These are phyloP conservation scores for Neonectria coccinea DNA, from an alignment of 2,329 filamentous ascomycete genomes.

Conservation along the genomic window DNA sequence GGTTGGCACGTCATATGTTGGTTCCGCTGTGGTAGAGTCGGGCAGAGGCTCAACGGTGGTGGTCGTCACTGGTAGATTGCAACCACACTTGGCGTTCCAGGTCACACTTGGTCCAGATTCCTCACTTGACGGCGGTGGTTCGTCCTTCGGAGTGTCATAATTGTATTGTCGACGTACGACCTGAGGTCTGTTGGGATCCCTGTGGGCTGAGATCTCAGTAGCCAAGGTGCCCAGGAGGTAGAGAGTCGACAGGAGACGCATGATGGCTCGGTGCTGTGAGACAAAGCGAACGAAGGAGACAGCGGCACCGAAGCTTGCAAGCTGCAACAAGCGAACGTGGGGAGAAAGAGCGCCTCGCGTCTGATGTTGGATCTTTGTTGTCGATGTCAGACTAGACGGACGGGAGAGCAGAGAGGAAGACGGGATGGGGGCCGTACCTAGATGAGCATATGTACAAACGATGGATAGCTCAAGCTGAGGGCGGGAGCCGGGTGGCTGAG, in stretches of 20 bases:
- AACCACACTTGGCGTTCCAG: neutral
- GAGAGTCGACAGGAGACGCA: constrained; percentile 41
- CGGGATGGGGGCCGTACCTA: constrained; percentile 15
- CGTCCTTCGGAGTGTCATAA: neutral
- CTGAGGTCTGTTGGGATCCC: constrained; percentile 23
- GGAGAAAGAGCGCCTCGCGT: constrained; percentile 30
- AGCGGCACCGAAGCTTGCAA: constrained; percentile 19
- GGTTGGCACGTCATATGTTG: neutral
- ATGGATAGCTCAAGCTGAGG: constrained; percentile 24
- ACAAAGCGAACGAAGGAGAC: constrained; percentile 28
- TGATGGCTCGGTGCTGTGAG: constrained; percentile 26
- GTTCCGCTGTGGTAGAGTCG: neutral
- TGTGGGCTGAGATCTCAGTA: constrained; percentile 29
- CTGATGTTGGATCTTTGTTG: constrained; percentile 18
- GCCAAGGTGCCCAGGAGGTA: constrained; percentile 38
- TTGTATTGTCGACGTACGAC: neutral
- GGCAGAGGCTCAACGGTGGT: neutral
- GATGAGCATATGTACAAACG: constrained; percentile 38
- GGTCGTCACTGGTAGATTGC: neutral
- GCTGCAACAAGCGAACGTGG: constrained; percentile 34
- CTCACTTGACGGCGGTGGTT: neutral
- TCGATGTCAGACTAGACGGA: constrained; percentile 25
- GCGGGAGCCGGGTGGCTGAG: constrained; percentile 40
- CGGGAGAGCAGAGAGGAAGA: constrained; percentile 9
- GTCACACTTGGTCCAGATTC: neutral